A percentile compares a stretch with the other conserved stretches of the same genome.
These are phyloP conservation scores for Hsuehochloa calcarea DNA, from an alignment of 176 grass and related monocot genomes.

Conservation along the genomic window DNA sequence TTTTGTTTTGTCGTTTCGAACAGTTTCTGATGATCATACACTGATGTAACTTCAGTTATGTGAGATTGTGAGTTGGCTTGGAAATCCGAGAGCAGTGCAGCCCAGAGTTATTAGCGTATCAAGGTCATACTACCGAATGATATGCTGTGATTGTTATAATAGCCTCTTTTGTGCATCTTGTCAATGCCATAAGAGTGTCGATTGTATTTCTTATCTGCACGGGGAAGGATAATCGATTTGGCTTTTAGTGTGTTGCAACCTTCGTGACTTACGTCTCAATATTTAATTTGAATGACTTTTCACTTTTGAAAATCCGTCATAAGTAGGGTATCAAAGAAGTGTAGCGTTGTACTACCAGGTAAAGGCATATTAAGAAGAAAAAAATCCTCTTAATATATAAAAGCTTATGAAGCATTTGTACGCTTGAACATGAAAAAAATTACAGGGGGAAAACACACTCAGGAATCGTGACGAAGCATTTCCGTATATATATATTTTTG, in stretches of 20 bases:
- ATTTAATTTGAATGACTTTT: background rate
- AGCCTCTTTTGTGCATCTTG: background rate
- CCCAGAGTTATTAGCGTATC: background rate
- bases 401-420: background rate
- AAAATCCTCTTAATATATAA: background rate
- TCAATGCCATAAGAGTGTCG: background rate
- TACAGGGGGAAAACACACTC: background rate
- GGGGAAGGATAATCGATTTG: background rate
- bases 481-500: background rate
- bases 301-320: background rate
- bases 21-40: constrained; percentile 26
- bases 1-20: background rate
- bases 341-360: background rate
- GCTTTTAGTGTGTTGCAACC: background rate
- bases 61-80: constrained; percentile 35
- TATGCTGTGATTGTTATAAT: background rate
- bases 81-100: background rate
- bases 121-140: background rate
- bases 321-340: background rate
- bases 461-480: background rate
- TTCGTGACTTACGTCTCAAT: background rate
- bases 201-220: background rate
- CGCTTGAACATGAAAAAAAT: constrained; percentile 10
- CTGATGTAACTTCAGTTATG: constrained; percentile 29
- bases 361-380: background rate